Evolutionary conservation across 108 stramenopile genomes (phyloP), one percentile per base, ranked within the genome.

Genomic region (Cyclotella cryptica): DNA sequence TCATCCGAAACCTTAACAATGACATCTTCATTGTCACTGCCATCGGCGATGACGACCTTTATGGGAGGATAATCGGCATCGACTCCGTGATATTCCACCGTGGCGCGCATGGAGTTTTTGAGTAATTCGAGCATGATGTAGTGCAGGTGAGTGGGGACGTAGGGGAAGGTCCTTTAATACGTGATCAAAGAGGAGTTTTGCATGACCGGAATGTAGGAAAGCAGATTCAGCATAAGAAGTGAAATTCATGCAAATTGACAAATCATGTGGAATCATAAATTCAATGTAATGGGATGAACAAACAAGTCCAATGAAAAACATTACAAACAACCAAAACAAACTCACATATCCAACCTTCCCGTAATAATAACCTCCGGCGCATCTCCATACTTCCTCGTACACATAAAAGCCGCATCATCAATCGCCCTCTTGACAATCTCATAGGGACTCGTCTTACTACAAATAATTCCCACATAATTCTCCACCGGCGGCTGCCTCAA

Each of bases 21-120:
- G 4, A 99, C 98, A 80, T 99, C 99, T 84, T 99, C 99, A 72
- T 99, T 99, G 43, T 94, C 92, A 57, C 89, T 88, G 18, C 98
- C 98, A 76, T 98, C 98, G 22, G 98, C 98, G 75, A 99, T 97
- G 51, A 99, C 90, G 28, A 99, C 96, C 66, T 96, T 90, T 49
- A 98, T 95, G 44, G 96, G 96, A 26, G 98, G 97, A 87, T 92
- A 94, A 61, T 92, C 94, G 30, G 83, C 87, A 71, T 98, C 96
- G 15, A 90, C 78, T 0, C 96, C 97, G 68, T 98, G 98, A 81
- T 87, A 93, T 84, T 99, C 98, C 39, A 97, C 96, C 19, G 98
- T 98, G 0, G 99, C 99, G 21, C 99, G 85, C 99, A 99, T 99
- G 45, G 87, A 87, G 81, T 99, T 99, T 88, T 99, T 99, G 65